Percentiles rank a stretch among this genome's conserved stretches.
Conservation (phyloP, 768 basidiomycete genomes). For the Russula earlei region DNA sequence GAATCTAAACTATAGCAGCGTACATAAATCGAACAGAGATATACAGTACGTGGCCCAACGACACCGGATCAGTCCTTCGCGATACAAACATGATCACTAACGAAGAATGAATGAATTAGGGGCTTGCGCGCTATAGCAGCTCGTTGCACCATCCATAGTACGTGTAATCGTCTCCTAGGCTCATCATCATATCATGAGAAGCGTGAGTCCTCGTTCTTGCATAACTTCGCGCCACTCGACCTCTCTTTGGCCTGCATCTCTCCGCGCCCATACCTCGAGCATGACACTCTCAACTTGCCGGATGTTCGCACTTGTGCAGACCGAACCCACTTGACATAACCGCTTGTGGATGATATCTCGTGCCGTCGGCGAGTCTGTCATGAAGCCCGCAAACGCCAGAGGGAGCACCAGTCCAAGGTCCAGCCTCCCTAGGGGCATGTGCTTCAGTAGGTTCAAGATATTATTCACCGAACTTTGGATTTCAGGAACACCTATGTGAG, state of each 20-base stretch:
- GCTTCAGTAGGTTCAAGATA: conserved; percentile 15
- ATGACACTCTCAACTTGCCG: conserved; percentile 15
- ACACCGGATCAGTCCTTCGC: background rate
- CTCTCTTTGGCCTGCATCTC: conserved; percentile 10
- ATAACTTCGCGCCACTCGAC: conserved; percentile 20
- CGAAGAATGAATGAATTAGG: conserved; percentile 11
- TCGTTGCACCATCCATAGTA: conserved; percentile 4
- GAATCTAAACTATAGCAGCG: conserved; percentile 15
- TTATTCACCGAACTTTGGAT: conserved; percentile 14
- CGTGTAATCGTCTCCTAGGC: background rate
- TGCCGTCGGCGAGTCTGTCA: conserved; percentile 11
- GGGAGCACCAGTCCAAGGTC: conserved; percentile 19
- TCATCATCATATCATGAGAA: conserved; percentile 18
- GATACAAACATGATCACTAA: conserved; percentile 12
- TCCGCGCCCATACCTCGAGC: conserved; percentile 17
- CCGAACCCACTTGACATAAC: conserved; percentile 10
- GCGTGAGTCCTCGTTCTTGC: conserved; percentile 19
- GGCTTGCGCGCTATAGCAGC: background rate
- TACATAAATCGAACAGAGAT: conserved; percentile 12
- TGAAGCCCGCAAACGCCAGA: conserved; percentile 12
- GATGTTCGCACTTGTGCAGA: conserved; percentile 10
- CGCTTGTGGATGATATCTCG: conserved; percentile 15
- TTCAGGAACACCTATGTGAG: conserved; percentile 18
- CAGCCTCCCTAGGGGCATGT: conserved; percentile 12
- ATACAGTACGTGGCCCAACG: conserved; percentile 11